Base-by-base conservation (phyloP, 2,329 filamentous ascomycete species). In the Septoria linicola region DNA sequence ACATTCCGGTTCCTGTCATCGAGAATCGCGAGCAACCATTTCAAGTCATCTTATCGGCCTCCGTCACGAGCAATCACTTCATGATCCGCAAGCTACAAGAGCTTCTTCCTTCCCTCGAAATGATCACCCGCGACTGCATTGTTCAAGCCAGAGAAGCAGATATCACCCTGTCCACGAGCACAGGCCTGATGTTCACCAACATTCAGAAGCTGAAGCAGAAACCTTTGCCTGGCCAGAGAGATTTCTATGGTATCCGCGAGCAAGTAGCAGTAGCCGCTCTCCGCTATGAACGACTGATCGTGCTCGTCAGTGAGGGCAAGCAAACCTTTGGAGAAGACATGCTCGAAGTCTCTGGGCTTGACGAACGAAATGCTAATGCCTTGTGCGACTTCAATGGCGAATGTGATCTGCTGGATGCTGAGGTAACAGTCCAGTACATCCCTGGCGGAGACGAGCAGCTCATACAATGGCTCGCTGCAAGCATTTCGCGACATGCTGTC, bases 201-300 rank as follows among this genome's bases (percentile, higher is more conserved):
- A 72, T 91, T 4, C 81, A 91, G 54, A 82, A 85, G 58, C 76
- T 87, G 20, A 85, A 84, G 36, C 91, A 96, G 62, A 80, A 77
- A 41, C 75, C 85, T 2, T 73, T 90, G 0, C 88, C 88, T 0
- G 83, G 84, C 0, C 77, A 81, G 45, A 73, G 68, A 14, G 55
- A 62, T 0, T 66, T 71, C 52, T 2, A 70, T 72, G 11, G 72
- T 8, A 50, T 89, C 11, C 77, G 79, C 31, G 75, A 82, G 43
- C 75, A 78, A 2, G 71, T 92, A 8, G 64, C 70, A 3, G 68
- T 66, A 6, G 71, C 85, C 0, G 76, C 81, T 10, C 48, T 63
- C 1, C 77, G 82, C 8, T 92, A 93, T 63, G 84, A 88, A 56
- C 74, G 73, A 3, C 72, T 95, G 1, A 69, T 87, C 1, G 72